Evolutionary conservation across 2,329 filamentous ascomycete species (phyloP).

Genomic region (Neonectria ditissima): DNA sequence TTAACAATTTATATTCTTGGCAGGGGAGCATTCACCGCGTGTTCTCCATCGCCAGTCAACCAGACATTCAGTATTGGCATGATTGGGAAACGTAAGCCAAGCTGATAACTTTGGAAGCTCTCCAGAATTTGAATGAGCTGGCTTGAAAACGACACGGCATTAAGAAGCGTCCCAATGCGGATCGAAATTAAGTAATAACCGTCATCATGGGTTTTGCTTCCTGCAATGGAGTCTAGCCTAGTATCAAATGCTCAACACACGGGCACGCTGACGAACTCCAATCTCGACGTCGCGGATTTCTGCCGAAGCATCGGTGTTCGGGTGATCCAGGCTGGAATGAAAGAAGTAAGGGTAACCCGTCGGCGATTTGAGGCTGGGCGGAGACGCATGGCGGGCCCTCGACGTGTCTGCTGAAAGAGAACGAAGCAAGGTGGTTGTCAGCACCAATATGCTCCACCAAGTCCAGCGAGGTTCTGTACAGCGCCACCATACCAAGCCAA

Average conservation of each 20-base stretch:
- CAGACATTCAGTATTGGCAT: background rate
- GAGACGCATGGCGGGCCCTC: background rate
- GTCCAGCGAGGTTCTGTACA: background rate
- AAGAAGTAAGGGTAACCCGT: constrained; percentile 11
- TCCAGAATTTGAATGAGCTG: background rate
- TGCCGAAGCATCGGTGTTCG: constrained; percentile 18
- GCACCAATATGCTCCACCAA: background rate
- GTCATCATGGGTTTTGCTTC: background rate
- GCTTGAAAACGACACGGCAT: background rate
- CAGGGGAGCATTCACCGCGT: background rate
- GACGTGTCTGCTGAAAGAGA: background rate
- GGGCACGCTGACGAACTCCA: constrained; percentile 18
- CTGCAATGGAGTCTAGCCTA: constrained; percentile 22
- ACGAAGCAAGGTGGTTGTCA: constrained; percentile 6
- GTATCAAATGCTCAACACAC: constrained; percentile 8
- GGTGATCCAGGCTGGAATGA: constrained; percentile 18
- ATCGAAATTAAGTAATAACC: background rate
- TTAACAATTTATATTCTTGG: background rate
- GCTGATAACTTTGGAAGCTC: background rate
- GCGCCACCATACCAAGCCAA: background rate
- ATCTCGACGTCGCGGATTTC: constrained; percentile 7
- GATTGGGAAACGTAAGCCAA: background rate
- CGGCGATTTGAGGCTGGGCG: constrained; percentile 1
- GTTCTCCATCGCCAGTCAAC: background rate
- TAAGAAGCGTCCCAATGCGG: background rate